Base-by-base conservation (phyloP, 2,329 filamentous ascomycete genomes). In the Penicillium sp. region DNA sequence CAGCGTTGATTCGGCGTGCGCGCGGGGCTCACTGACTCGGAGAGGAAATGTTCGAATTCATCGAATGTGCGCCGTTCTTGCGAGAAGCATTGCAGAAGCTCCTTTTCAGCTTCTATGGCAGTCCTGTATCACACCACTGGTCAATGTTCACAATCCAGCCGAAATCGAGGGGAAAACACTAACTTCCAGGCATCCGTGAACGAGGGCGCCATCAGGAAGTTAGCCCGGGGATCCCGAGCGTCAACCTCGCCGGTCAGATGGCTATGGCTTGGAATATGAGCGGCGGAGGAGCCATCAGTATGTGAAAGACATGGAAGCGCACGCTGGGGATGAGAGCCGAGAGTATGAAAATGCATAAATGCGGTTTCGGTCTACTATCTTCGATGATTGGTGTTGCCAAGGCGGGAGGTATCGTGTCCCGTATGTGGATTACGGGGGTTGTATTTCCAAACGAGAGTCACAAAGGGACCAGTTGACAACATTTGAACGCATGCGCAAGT, bases 161-260 rank as follows among this genome's bases (percentile, higher is more conserved):
- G 48, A 34, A 55, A 55, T 41, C 29, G 40, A 49, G 53, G 50
- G 57, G 55, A 57, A 48, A 52, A 58, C 43, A 76, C 78, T 70
- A 70, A 84, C 83, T 78, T 76, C 78, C 80, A 82, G 69, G 79
- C 77, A 72, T 81, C 75, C 71, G 80, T 73, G 61, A 75, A 79
- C 60, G 73, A 71, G 60, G 75, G 72, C 70, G 79, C 78, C 80
- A 74, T 75, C 62, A 64, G 73, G 65, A 65, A 62, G 60, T 60
- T 60, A 60, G 58, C 57, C 61, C 60, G 73, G 72, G 74, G 79
- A 60, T 66, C 76, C 77, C 79, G 77, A 79, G 79, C 78, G 79
- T 79, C 77, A 73, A 76, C 75, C 72, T 76, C 73, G 73, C 78
- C 70, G 77, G 81, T 84, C 83, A 86, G 76, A 83, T 82, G 72